These are phyloP conservation scores for Ramularia endophylla DNA, from an alignment of 2,329 filamentous ascomycete genomes.

Conservation along the genomic window DNA sequence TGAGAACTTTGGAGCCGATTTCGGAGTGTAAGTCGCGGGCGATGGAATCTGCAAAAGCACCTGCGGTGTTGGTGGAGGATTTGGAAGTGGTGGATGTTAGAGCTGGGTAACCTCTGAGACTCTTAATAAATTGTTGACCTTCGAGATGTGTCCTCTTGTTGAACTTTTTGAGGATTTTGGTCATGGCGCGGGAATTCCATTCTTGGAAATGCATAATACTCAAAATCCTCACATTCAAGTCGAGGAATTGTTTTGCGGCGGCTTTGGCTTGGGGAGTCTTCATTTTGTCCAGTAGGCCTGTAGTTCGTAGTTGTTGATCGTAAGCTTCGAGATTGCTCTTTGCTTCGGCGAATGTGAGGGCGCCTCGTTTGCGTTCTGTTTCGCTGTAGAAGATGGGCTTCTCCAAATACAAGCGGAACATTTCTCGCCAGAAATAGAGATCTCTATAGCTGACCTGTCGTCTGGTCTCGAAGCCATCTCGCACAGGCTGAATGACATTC, in stretches of 20 bases:
- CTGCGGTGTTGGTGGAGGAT: slow-evolving; percentile 56
- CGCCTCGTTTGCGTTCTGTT: slow-evolving; percentile 63
- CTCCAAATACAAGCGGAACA: slow-evolving; percentile 77
- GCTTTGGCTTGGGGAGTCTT: slow-evolving; percentile 59
- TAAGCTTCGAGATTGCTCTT: slow-evolving; percentile 66
- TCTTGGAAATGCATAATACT: slow-evolving; percentile 77
- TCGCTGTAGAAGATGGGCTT: slow-evolving; percentile 78
- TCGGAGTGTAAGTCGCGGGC: slow-evolving; percentile 71
- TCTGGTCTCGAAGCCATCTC: slow-evolving; percentile 38
- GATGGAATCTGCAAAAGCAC: slow-evolving; percentile 60
- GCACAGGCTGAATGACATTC: slow-evolving; percentile 58
- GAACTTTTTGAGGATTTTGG: slow-evolving; percentile 88
- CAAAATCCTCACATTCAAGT: slow-evolving; percentile 69
- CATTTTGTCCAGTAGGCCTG: slow-evolving; percentile 55
- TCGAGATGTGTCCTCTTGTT: slow-evolving; percentile 77
- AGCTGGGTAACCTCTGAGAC: slow-evolving; percentile 22
- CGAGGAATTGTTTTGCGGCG: slow-evolving; percentile 63
- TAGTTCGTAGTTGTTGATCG: slow-evolving; percentile 58
- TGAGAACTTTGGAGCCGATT: slow-evolving; percentile 65
- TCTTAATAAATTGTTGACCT: slow-evolving; percentile 30
- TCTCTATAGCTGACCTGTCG: slow-evolving; percentile 42
- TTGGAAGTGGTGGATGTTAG: slow-evolving; percentile 33
- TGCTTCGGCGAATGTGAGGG: slow-evolving; percentile 60
- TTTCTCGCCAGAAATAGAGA: slow-evolving; percentile 68
- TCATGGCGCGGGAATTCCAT: slow-evolving; percentile 69